phyloP scores from a whole-genome alignment of 345 rosid genomes.

The Trapa incisa region DNA sequence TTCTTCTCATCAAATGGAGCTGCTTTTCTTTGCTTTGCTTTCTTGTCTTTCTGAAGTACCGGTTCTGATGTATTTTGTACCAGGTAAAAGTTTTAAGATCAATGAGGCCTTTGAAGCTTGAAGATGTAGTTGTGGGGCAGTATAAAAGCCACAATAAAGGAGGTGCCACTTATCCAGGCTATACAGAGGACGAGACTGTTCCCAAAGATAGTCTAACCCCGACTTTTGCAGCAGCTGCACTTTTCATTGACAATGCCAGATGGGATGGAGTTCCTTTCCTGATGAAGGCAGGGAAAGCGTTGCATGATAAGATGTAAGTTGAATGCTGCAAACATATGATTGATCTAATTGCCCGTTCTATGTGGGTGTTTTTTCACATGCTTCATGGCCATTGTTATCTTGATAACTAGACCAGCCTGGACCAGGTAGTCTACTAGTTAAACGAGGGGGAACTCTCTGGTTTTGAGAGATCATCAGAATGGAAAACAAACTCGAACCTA shows the following conservation, averaged over 20 bases:
- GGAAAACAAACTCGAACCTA: neutral
- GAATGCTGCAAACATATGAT: neutral
- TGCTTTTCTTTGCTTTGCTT: neutral
- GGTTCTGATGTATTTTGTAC: slow-evolving; percentile 17
- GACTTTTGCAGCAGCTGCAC: slow-evolving; percentile 98
- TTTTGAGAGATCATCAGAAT: neutral
- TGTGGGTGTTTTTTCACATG: neutral
- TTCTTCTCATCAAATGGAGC: neutral
- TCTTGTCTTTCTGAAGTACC: slow-evolving; percentile 2
- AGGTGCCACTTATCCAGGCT: slow-evolving; percentile 65
- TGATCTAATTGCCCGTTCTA: neutral
- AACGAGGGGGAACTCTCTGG: neutral
- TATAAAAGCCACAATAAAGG: slow-evolving; percentile 90
- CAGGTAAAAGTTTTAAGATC: slow-evolving; percentile 96
- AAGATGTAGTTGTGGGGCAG: slow-evolving; percentile 79
- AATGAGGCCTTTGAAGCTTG: slow-evolving; percentile 74
- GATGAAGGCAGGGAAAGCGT: slow-evolving; percentile 97
- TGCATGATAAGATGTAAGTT: slow-evolving; percentile 58
- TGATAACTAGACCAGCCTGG: neutral
- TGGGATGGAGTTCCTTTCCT: slow-evolving; percentile 99
- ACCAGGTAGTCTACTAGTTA: neutral
- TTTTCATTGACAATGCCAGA: slow-evolving; percentile 90
- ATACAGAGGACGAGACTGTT: slow-evolving; percentile 83
- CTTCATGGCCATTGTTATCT: neutral
- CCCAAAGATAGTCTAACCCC: slow-evolving; percentile 86